phyloP scores from a whole-genome alignment of 495 filamentous ascomycete species.

The Glutinoglossum americanum region DNA sequence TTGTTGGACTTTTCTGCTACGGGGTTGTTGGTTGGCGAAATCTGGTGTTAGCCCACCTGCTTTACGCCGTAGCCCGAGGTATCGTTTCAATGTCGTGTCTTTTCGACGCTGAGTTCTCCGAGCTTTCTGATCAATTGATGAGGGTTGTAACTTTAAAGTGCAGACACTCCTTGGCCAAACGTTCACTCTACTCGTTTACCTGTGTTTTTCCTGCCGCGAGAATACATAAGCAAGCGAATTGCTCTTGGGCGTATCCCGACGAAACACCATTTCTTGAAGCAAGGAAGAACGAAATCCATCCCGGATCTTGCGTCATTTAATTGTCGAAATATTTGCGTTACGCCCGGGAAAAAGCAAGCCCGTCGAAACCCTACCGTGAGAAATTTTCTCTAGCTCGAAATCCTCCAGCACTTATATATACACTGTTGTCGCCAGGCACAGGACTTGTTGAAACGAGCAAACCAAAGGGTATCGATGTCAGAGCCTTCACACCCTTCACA shows the following conservation, averaged over 20 bases:
- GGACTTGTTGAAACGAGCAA: background rate
- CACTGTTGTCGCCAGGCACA: background rate
- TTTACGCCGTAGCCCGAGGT: background rate
- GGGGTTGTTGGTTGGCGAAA: background rate
- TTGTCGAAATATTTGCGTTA: background rate
- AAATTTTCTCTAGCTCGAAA: background rate
- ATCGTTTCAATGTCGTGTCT: background rate
- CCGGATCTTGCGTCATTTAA: background rate
- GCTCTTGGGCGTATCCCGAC: background rate
- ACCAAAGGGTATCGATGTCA: background rate
- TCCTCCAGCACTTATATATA: background rate
- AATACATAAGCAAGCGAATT: background rate
- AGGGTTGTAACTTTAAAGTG: background rate
- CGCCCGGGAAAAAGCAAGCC: background rate
- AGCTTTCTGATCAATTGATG: slow-evolving; percentile 1
- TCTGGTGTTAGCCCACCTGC: background rate
- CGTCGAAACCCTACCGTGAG: background rate
- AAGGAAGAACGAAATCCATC: background rate
- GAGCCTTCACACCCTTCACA: background rate
- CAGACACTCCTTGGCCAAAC: background rate
- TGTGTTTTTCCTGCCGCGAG: background rate
- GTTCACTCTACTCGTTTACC: background rate
- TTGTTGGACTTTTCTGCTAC: background rate
- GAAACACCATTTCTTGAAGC: background rate
- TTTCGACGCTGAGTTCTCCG: background rate